Evolutionary conservation across 331 rosid species (phyloP).

Genomic region (Phaseolus coccineus): DNA sequence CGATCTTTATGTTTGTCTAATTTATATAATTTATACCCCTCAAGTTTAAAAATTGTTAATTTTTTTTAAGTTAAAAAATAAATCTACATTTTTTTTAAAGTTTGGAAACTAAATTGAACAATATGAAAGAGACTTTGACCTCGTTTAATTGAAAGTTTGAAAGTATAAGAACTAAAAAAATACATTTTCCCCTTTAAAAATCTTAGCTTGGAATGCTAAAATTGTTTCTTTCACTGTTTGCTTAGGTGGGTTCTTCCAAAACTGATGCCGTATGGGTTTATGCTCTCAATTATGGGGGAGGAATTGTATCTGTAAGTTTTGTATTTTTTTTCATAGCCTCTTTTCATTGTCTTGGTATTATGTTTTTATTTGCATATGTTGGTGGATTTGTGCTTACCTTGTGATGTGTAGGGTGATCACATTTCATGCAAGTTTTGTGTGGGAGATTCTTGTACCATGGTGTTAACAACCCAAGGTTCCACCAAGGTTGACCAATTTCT

Average conservation of each 20-base stretch:
- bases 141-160: no score
- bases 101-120: no score
- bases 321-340: not conserved
- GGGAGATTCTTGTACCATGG: conserved; percentile 70
- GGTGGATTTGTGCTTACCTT: conserved; percentile 29
- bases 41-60: no score
- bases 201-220: conserved; percentile 33
- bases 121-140: no score
- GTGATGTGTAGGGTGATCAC: conserved; percentile 71
- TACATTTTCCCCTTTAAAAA: not conserved
- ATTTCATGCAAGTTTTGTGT: conserved; percentile 67
- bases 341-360: not conserved
- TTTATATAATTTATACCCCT: no score
- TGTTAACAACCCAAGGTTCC: conserved; percentile 85
- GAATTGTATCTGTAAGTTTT: conserved; percentile 81
- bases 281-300: conserved; percentile 86
- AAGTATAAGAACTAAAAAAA: no score
- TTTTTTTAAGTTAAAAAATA: no score
- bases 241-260: conserved; percentile 80
- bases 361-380: conserved; percentile 23
- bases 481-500: conserved; percentile 65
- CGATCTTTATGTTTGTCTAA: not conserved
- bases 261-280: conserved; percentile 93
- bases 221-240: conserved; percentile 28
- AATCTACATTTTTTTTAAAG: no score